Evolutionary conservation across 1,284 basidiomycete species (phyloP), one percentile per base, ranked within the genome.

Genomic region (Papiliotrema flavescens): DNA sequence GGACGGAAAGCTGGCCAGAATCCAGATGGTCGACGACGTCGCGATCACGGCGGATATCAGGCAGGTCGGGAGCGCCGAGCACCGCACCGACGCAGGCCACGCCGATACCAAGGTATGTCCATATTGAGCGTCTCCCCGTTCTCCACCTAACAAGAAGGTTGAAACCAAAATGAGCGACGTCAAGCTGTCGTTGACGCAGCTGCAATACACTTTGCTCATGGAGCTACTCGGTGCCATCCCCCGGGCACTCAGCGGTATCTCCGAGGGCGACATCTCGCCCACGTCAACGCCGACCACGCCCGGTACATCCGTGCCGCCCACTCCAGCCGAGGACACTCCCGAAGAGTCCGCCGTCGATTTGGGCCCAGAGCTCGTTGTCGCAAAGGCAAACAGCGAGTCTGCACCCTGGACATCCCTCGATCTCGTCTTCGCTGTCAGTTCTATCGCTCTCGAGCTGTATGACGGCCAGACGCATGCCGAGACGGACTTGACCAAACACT

Each of bases 11-110:
- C 66, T 80, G 17, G 80, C 81, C 2, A 79, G 76, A 2, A 79
- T 96, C 56, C 93, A 91, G 75, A 89, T 99, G 67, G 88, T 99
- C 46, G 90, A 98, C 65, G 90, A 97, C 66, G 94, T 98, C 51
- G 83, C 88, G 57, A 82, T 98, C 57, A 80, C 79, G 15, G 84
- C 89, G 8, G 82, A 87, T 36, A 77, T 94, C 59, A 77, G 84
- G 24, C 90, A 96, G 55, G 56, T 57, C 14, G 69, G 67, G 2
- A 60, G 57, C 0, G 49, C 56, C 11, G 56, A 61, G 65, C 80
- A 83, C 39, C 70, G 66, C 14, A 65, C 67, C 19, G 80, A 85
- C 53, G 66, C 70, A 13, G 79, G 82, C 43, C 77, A 78, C 51
- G 88, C 89, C 2, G 87, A 88, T 63, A 86, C 80, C 20, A 84